Percentiles rank a stretch among this genome's conserved stretches.
These are phyloP conservation scores for Takashimella tepidaria DNA, from an alignment of 1,284 basidiomycete genomes.

Conservation along the genomic window DNA sequence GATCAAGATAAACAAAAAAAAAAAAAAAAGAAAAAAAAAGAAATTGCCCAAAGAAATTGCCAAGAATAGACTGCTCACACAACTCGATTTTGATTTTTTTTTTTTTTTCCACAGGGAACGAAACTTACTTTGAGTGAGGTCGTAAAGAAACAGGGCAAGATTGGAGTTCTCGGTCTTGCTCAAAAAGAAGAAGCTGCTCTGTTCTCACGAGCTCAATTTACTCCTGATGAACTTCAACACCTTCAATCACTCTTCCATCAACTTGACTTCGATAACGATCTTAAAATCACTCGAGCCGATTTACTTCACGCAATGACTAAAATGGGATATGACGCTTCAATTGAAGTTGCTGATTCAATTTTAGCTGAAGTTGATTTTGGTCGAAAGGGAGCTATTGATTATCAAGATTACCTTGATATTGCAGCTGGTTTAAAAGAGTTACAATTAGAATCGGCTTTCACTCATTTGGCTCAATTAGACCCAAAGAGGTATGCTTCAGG, in stretches of 20 bases:
- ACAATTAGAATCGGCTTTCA: slow-evolving; percentile 54
- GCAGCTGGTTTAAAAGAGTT: slow-evolving; percentile 78
- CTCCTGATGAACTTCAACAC: slow-evolving; percentile 61
- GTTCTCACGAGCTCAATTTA: slow-evolving; percentile 61
- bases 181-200: slow-evolving; percentile 42
- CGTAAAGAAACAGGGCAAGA: slow-evolving; percentile 27
- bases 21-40: too few relatives aligned
- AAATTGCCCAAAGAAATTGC: too few relatives aligned
- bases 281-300: slow-evolving; percentile 42
- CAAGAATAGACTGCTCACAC: too few relatives aligned
- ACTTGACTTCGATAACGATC: slow-evolving; percentile 48
- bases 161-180: slow-evolving; percentile 34
- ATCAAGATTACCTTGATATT: slow-evolving; percentile 77
- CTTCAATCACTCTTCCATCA: slow-evolving; percentile 57
- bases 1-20: too few relatives aligned
- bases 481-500: not conserved
- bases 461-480: slow-evolving; percentile 45
- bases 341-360: slow-evolving; percentile 63
- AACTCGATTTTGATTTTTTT: too few relatives aligned
- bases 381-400: slow-evolving; percentile 56
- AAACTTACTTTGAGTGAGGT: slow-evolving; percentile 43
- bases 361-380: slow-evolving; percentile 68
- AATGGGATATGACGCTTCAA: slow-evolving; percentile 39
- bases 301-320: slow-evolving; percentile 43
- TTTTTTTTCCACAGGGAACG: slow-evolving; percentile 19